These are phyloP conservation scores for Apiospora hydei DNA, from an alignment of 2,329 filamentous ascomycete species.

Conservation along the genomic window DNA sequence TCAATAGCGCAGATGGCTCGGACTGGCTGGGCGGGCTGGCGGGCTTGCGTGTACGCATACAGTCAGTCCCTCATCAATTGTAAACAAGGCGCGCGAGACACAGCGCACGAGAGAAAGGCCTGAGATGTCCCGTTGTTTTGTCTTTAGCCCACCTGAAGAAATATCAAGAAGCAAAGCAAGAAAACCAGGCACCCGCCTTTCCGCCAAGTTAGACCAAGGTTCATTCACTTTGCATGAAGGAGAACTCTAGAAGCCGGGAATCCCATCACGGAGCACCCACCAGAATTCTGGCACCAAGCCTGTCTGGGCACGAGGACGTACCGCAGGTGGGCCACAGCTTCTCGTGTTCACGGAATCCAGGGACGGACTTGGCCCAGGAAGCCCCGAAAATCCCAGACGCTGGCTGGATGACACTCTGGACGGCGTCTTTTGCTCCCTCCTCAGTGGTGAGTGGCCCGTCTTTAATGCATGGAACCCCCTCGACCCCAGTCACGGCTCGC, in stretches of 20 bases:
- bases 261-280: constrained; percentile 16
- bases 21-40: neutral
- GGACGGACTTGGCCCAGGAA: constrained; percentile 16
- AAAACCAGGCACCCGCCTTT: neutral
- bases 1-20: constrained; percentile 16
- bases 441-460: constrained; percentile 5
- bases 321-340: constrained; percentile 18
- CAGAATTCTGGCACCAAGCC: constrained; percentile 12
- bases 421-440: constrained; percentile 12
- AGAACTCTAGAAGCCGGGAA: constrained; percentile 15
- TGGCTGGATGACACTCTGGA: constrained; percentile 10
- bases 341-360: constrained; percentile 18
- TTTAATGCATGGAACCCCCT: constrained; percentile 15
- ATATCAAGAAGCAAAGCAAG: neutral
- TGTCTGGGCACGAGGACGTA: constrained; percentile 12
- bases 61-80: neutral
- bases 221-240: constrained; percentile 18
- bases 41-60: constrained; percentile 10
- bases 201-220: constrained; percentile 6
- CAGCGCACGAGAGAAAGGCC: neutral
- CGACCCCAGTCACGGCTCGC: neutral
- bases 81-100: constrained; percentile 6
- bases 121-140: neutral
- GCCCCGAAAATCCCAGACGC: constrained; percentile 23
- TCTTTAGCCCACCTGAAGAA: neutral